Conservation (phyloP, 2,329 filamentous ascomycete species). For the Uncinocarpus reesii region DNA sequence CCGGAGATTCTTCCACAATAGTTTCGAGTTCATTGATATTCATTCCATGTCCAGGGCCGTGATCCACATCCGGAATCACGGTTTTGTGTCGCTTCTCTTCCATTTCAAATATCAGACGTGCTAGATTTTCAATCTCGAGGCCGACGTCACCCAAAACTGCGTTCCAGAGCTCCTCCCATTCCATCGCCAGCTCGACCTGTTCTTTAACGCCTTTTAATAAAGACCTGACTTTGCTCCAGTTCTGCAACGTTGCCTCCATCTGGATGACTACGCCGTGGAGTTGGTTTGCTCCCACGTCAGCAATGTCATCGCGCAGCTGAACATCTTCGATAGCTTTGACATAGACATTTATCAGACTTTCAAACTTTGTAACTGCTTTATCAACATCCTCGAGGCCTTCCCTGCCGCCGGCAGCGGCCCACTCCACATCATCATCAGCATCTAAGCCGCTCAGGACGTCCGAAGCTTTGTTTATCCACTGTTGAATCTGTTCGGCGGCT, state of each 20-base stretch:
- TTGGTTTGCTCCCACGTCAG: conserved; percentile 57
- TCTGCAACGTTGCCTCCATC: conserved; percentile 76
- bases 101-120: conserved; percentile 87
- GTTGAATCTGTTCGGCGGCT: conserved; percentile 81
- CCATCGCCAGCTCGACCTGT: conserved; percentile 95
- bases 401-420: conserved; percentile 75
- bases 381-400: conserved; percentile 48
- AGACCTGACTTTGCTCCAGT: conserved; percentile 73
- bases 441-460: conserved; percentile 83
- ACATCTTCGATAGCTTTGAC: conserved; percentile 88
- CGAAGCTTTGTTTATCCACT: conserved; percentile 86
- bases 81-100: conserved; percentile 85
- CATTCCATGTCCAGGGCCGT: conserved; percentile 42
- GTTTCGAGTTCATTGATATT: conserved; percentile 87
- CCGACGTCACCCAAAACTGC: conserved; percentile 88
- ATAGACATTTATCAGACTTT: conserved; percentile 82
- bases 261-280: conserved; percentile 67
- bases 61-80: conserved; percentile 50
- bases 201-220: conserved; percentile 70
- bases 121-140: conserved; percentile 70
- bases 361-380: conserved; percentile 68
- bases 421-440: conserved; percentile 94
- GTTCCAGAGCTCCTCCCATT: conserved; percentile 97
- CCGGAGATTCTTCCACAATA: conserved; percentile 78
- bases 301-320: conserved; percentile 67